Evolutionary conservation across 129 eudicot genomes (phyloP), one percentile per base, ranked within the genome.

Genomic region (Pseudognaphalium luteoalbum): DNA sequence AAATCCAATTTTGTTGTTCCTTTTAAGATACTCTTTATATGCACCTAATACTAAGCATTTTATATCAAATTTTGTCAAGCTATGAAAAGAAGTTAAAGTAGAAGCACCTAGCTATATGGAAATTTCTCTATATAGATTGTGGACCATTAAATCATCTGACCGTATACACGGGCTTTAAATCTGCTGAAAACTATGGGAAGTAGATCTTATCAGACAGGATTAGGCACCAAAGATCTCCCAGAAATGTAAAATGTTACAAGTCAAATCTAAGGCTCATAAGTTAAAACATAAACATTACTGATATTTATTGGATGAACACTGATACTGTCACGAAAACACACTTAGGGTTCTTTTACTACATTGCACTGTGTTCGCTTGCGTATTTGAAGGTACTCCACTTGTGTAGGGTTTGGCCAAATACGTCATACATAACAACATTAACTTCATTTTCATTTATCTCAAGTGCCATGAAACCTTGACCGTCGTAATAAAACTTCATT

Each of bases 381-480:
- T 35, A 20, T 50, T 39, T 30, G 16, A 85, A 68, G 59, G 70
- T 83, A 75, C 78, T 82, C 93, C 93, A 92, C 29, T 87, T 79
- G 87, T 92, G 93, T 73, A 89, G 66, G 3, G 72, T 69, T 20
- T 84, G 83, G 57, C 96, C 94, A 78, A 72, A 79, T 37, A 86
- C 58, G 62, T 92, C 96, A 69, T 80, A 87, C 77, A 86, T 89
- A 1, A 52, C 73, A 57, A 89, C 67, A 14, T 77, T 42, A 22
- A 81, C 35, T 15, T 92, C 76, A 63, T 62, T 39, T 12, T 69
- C 6, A 6, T 85, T 86, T 21, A 92, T 77, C 52, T 89, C 81
- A 47, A 79, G 50, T 1, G 90, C 75, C 96, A 92, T 87, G 56
- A 87, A 92, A 61, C 98, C 98, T 81, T 92, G 96, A 0, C 98